Evolutionary conservation across 805 yeast species (phyloP), one percentile per base, ranked within the genome.

Genomic region (Suhomyces tanzawaensis): DNA sequence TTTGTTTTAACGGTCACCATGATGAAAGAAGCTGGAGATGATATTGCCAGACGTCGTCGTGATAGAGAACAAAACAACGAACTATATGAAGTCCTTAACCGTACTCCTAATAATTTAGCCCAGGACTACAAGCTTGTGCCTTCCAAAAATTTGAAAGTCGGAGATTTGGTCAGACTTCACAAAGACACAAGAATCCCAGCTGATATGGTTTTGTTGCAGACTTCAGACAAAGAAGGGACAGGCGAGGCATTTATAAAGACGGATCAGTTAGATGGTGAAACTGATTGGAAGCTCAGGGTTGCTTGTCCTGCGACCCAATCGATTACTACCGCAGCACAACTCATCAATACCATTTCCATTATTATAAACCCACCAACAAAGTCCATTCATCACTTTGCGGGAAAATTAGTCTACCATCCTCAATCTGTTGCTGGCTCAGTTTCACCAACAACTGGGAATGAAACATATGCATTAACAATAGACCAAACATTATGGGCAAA

Each of bases 401-500:
- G 99, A 8, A 83, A 81, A 46, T 57, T 90, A 16, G 68, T 79
- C 2, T 71, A 73, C 42, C 81, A 79, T 36, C 58, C 61, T 1
- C 48, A 45, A 19, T 52, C 48, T 7, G 39, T 43, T 3, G 48
- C 46, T 3, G 60, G 55, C 25, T 42, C 52, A 2, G 42, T 45
- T 6, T 41, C 52, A 11, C 46, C 48, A n/a, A 39, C 47, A 14
- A 32, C 37, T 9, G 28, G 40, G 22, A 76, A 74, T 29, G 72
- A 77, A 19, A 71, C 81, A 1, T 66, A 74, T 16, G 85, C 93
- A 3, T 66, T 93, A 11, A 72, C 83, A 3, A 80, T 93, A 7
- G 99, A 93, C 60, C 90, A 91, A 54, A 88, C 99, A 0, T 62
- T 95, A 57, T 93, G 99, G 99, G 97, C 98, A 11, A 93, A 93